Percentiles rank a stretch among this genome's conserved stretches.
phyloP scores from a whole-genome alignment of 1,139 yeast species.

The Lipomyces yarrowii region DNA sequence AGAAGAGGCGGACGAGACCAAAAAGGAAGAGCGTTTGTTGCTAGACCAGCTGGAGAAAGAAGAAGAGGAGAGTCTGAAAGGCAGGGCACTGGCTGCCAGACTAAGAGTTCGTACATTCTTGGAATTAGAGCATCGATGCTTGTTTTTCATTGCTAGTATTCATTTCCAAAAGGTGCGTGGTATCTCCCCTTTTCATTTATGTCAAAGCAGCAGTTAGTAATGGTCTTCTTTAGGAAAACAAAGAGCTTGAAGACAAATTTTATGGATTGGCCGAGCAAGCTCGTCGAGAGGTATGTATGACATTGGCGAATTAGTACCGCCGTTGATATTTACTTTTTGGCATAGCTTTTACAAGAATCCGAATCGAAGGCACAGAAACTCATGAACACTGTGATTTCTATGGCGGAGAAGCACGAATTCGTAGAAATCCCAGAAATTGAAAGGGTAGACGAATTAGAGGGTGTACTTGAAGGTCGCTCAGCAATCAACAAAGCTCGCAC shows the following conservation, averaged over 20 bases:
- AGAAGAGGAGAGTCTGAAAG: constrained; percentile 36
- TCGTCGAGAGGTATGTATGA: constrained; percentile 57
- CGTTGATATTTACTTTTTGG: not conserved
- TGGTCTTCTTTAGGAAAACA: constrained; percentile 35
- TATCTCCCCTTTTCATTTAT: not conserved
- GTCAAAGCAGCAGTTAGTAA: not conserved
- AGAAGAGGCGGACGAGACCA: constrained; percentile 30
- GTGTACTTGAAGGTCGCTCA: constrained; percentile 36
- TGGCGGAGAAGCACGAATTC: constrained; percentile 33
- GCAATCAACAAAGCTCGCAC: constrained; percentile 33
- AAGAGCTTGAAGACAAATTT: constrained; percentile 48
- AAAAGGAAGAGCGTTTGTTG: constrained; percentile 23
- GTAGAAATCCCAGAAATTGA: constrained; percentile 35
- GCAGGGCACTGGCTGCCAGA: constrained; percentile 35
- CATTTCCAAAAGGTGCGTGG: constrained; percentile 57
- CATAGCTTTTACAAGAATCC: constrained; percentile 30
- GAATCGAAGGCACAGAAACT: constrained; percentile 36
- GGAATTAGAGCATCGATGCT: constrained; percentile 71
- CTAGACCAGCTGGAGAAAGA: constrained; percentile 28
- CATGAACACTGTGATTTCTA: constrained; percentile 32
- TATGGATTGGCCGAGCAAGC: constrained; percentile 67
- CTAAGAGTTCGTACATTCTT: constrained; percentile 47
- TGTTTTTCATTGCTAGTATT: constrained; percentile 79
- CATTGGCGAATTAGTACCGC: constrained; percentile 35
- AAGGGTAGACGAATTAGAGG: constrained; percentile 35